Base-by-base conservation (phyloP, 495 filamentous ascomycete species). In the Neurospora sp. region DNA sequence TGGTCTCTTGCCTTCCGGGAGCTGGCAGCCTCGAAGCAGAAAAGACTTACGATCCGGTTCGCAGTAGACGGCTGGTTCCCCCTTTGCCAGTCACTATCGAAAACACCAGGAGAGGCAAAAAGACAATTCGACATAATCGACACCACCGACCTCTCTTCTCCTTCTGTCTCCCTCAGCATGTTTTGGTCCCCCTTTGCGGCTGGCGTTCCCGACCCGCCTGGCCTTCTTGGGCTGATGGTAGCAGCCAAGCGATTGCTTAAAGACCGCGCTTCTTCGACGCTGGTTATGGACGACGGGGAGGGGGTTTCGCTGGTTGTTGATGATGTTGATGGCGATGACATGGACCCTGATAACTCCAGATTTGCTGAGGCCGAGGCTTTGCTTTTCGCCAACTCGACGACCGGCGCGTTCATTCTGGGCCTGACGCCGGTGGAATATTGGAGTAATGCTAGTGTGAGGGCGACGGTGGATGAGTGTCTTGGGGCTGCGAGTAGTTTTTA, bases 101-200 rank as follows among this genome's bases (percentile, higher is more conserved):
- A 35, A 35, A 35, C 35, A 35, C 35, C 35, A 35, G 35, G 71
- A 41, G 11, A 41, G 75, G 75, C 18, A 71, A 72, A 8, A 83
- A 72, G 74, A 39, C 69, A 79, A 37, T 90, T 90, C 71, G 82
- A 90, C 73, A 80, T 87, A n/a, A 88, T 91, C 46, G 87, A 91
- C 74, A 90, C 88, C 2, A 88, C 86, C 6, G 87, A 86, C 72
- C 79, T 90, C 8, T 60, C 46, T 54, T 44, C 42, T 7, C 5
- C 40, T 6, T 16, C n/a, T 0, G 5, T 23, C 2, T 16, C 49
- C 10, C 20, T 16, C 23, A 4, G 23, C 49, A 62, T 6, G 7
- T 16, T 60, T 14, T 62, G 54, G 54, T 35, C 12, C 27, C 54
- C 54, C 14, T 37, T 4, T 14, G 12, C 54, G 3, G 54, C 54